Evolutionary conservation across 257 asterid species (phyloP), one percentile per base, ranked within the genome.

Genomic region (Leonotis leonurus): DNA sequence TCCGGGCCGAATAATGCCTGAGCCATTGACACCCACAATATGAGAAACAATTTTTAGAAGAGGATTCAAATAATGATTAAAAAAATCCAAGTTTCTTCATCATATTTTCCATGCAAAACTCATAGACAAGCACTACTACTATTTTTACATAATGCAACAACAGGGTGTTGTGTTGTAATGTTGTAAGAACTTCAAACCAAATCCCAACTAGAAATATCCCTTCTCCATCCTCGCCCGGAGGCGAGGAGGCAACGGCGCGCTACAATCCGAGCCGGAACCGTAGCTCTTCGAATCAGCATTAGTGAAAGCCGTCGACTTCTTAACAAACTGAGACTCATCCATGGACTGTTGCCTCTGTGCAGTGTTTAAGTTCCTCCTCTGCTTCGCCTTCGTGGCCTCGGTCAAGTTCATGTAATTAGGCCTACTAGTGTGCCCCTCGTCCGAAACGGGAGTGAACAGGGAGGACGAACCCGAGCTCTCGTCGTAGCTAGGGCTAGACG

Each of bases 371-470:
- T 53, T 72, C 50, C 73, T 71, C 73, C 96, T 85, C 83, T 81
- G 95, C 74, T 89, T 93, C 9, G 96, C 97, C 73, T 81, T 92
- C 1, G 88, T 86, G 20, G 97, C 95, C 71, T 83, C 86, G 7
- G 98, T 92, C 86, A 87, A 39, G 81, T 69, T 93, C 99, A 89
- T 93, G 58, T 93, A 93, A 63, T 55, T 83, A 10, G 99, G 97
- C 61, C 77, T 65, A 25, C 78, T 56, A 56, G 39, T 73, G 60
- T 53, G 78, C 73, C 84, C 70, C 65, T 81, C 95, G 6, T 76
- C 97, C 0, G 81, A 87, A 49, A 77, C 59, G 6, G 82, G 90
- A 36, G 90, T 91, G 81, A 93, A 80, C 24, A 88, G 57, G 1
- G 98, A 91, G 21, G 96, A 93, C 1, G 99, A 85, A 66, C 79